phyloP scores from a whole-genome alignment of 148 eudicot genomes.

The Cornus controversa region DNA sequence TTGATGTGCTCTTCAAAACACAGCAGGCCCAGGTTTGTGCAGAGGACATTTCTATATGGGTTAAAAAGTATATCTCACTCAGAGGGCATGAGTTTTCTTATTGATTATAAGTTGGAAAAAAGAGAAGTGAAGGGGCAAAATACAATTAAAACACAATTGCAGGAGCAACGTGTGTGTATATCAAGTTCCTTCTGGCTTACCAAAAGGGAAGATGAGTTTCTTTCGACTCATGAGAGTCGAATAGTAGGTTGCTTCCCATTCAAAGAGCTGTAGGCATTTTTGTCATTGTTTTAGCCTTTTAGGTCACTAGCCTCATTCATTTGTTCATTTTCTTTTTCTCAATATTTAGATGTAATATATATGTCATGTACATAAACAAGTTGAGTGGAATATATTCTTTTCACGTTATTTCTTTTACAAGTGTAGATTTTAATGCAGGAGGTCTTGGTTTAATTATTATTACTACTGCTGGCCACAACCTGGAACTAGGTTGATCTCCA shows the following conservation, averaged over 20 bases:
- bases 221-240: neutral
- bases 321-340: conserved; percentile 3
- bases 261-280: neutral
- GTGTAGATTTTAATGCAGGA: neutral
- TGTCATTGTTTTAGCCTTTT: neutral
- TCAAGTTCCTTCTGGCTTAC: neutral
- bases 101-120: conserved; percentile 19
- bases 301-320: neutral
- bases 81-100: conserved; percentile 86
- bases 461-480: neutral
- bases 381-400: conserved; percentile 1
- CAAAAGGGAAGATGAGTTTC: neutral
- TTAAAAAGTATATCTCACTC: conserved; percentile 79
- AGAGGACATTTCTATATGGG: conserved; percentile 91
- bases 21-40: conserved; percentile 84
- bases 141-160: neutral
- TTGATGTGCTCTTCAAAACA: conserved; percentile 73
- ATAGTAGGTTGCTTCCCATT: too few species aligned
- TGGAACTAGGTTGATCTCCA: neutral
- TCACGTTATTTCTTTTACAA: neutral
- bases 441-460: neutral
- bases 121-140: neutral
- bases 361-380: neutral
- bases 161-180: neutral
- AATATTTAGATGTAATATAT: neutral